These are phyloP conservation scores for Tylopilus vinaceipallidus DNA, from an alignment of 768 basidiomycete genomes.

Conservation along the genomic window DNA sequence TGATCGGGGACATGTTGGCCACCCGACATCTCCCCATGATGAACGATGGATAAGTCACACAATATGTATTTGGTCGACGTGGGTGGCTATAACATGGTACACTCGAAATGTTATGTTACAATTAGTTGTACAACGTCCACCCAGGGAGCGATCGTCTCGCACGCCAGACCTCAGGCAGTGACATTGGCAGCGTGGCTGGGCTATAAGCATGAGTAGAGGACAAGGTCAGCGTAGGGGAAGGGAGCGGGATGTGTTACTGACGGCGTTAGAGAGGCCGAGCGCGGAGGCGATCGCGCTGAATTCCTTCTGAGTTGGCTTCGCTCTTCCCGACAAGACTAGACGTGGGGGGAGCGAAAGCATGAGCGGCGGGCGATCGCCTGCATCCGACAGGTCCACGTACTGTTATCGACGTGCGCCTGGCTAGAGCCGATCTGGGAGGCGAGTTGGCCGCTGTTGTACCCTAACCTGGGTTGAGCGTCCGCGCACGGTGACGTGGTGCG, in stretches of 20 bases:
- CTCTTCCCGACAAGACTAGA: conserved; percentile 48
- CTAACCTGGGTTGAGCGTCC: conserved; percentile 2
- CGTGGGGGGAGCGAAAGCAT: not conserved
- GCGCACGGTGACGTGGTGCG: not conserved
- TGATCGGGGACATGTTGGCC: too few species aligned
- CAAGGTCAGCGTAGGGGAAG: too few species aligned
- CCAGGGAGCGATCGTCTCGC: too few species aligned
- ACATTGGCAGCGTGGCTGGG: too few species aligned
- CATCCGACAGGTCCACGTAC: conserved; percentile 36
- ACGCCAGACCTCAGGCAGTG: too few species aligned
- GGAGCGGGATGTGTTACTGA: conserved; percentile 15
- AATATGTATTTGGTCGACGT: too few species aligned
- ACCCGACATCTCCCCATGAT: too few species aligned
- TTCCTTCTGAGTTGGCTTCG: conserved; percentile 45
- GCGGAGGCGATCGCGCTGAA: conserved; percentile 46
- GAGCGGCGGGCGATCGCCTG: not conserved
- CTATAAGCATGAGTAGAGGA: too few species aligned
- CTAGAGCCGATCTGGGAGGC: conserved; percentile 42
- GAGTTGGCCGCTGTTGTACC: conserved; percentile 30
- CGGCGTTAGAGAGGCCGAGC: conserved; percentile 40
- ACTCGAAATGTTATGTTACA: too few species aligned
- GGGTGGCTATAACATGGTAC: too few species aligned
- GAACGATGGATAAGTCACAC: too few species aligned
- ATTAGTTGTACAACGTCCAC: too few species aligned
- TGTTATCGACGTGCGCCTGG: conserved; percentile 48